phyloP scores from a whole-genome alignment of 2,329 filamentous ascomycete genomes.

The Lachnellula arida region DNA sequence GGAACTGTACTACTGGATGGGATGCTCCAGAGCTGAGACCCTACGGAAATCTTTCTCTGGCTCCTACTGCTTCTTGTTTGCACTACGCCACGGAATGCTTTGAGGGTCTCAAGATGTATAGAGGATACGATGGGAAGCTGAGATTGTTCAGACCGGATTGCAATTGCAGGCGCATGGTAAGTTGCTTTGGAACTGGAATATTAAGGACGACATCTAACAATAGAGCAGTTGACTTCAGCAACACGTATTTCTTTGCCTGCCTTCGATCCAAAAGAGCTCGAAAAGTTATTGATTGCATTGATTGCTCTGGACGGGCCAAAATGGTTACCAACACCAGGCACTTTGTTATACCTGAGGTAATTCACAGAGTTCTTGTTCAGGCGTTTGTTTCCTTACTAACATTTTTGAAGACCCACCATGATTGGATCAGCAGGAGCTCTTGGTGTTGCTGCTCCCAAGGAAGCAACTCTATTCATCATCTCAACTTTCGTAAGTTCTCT shows the following conservation, averaged over 20 bases:
- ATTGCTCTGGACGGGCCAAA: slow-evolving; percentile 68
- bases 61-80: slow-evolving; percentile 74
- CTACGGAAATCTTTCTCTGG: slow-evolving; percentile 71
- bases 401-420: slow-evolving; percentile 58
- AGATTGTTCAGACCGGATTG: slow-evolving; percentile 58
- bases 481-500: slow-evolving; percentile 55
- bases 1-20: slow-evolving; percentile 66
- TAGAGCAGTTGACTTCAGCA: slow-evolving; percentile 45
- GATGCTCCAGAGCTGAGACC: slow-evolving; percentile 68
- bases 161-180: slow-evolving; percentile 43
- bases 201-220: not conserved
- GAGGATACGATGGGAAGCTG: slow-evolving; percentile 62
- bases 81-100: slow-evolving; percentile 93
- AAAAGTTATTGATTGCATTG: slow-evolving; percentile 68
- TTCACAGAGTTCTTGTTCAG: not conserved
- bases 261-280: slow-evolving; percentile 66
- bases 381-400: not conserved
- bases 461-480: slow-evolving; percentile 88
- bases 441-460: slow-evolving; percentile 72
- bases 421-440: slow-evolving; percentile 79
- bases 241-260: slow-evolving; percentile 67
- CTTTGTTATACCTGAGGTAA: slow-evolving; percentile 66
- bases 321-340: slow-evolving; percentile 72
- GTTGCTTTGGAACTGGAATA: slow-evolving; percentile 62
- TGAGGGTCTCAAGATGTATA: slow-evolving; percentile 80